Evolutionary conservation across 805 yeast genomes (phyloP), one percentile per base, ranked within the genome.

Genomic region (Metschnikowia santaceciliae): DNA sequence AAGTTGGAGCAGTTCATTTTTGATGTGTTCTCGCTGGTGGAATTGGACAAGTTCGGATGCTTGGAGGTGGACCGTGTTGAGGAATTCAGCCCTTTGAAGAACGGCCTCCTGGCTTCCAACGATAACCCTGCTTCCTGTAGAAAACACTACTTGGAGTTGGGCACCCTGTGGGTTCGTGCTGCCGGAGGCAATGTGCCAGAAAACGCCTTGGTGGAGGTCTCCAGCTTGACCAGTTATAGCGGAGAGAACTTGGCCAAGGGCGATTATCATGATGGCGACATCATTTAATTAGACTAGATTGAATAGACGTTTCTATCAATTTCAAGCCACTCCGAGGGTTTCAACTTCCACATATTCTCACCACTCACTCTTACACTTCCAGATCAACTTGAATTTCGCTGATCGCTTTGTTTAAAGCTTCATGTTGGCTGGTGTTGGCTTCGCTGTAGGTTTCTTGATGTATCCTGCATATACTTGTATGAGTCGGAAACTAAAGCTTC

Each of bases 1-100:
- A 94, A 94, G 67, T 77, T 94, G 63, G 99, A 94, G 68, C 98
- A 92, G 67, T 94, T 94, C 62, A 96, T 94, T 51, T 94, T 94
- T 72, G 99, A 94, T 65, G 96, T 94, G 22, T 94, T 94, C 71
- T 91, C 91, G 46, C 79, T 83, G 32, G 85, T 94, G 34, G 78
- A 80, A 11, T 64, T 91, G 54, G 64, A 67, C 14, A 81, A 80
- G 61, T 94, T 94, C 67, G 99, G 96, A 0, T 88, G 95, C 65
- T 76, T 94, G 51, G 99, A 94, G 71, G 99, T 94, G 20, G 86
- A 81, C 36, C 82, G 99, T 67, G 55, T 72, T 3, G 83, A 82
- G 52, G 99, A 94, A 68, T 94, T 94, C 64, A 86, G 96, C 17
- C 99, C 99, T 3, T 79, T 94, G 68, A 94, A 94, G 64, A 94